Conservation (phyloP, 108 stramenopile genomes). For the Cyclotella baltica region DNA sequence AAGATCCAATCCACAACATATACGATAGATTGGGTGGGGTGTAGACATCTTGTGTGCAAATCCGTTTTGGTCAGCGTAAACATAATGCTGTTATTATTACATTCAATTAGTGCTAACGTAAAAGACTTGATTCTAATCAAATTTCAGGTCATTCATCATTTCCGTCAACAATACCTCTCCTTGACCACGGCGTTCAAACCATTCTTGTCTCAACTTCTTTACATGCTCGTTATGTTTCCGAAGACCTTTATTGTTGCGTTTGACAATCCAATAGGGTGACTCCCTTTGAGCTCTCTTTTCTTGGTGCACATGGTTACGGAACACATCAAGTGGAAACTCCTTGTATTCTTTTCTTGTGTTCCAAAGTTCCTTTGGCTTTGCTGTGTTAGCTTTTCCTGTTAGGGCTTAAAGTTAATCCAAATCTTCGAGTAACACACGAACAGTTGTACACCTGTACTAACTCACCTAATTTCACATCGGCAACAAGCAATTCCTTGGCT, state of each 20-base stretch:
- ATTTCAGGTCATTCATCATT: not conserved
- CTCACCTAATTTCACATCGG: slow-evolving; percentile 1
- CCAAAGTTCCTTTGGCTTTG: not conserved
- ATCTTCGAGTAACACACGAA: too few relatives aligned
- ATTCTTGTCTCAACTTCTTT: not conserved
- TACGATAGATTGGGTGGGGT: too few relatives aligned
- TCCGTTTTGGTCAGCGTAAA: too few relatives aligned
- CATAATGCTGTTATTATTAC: too few relatives aligned
- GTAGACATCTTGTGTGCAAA: too few relatives aligned
- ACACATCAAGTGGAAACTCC: slow-evolving; percentile 4
- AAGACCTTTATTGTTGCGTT: slow-evolving; percentile 11
- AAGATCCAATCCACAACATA: too few relatives aligned
- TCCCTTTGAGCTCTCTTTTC: slow-evolving; percentile 17
- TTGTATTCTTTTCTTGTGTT: slow-evolving; percentile 1
- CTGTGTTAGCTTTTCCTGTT: not conserved
- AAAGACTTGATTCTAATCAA: not conserved
- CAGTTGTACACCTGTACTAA: too few relatives aligned
- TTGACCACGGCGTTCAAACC: not conserved
- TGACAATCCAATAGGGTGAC: not conserved
- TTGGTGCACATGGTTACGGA: not conserved
- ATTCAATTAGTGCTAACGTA: too few relatives aligned
- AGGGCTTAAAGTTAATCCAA: not conserved
- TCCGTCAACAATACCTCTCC: too few relatives aligned
- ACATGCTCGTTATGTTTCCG: not conserved
- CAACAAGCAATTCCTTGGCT: not conserved